Evolutionary conservation across 169 alveolate species (phyloP).

Genomic region (Amoebophrya sp.): DNA sequence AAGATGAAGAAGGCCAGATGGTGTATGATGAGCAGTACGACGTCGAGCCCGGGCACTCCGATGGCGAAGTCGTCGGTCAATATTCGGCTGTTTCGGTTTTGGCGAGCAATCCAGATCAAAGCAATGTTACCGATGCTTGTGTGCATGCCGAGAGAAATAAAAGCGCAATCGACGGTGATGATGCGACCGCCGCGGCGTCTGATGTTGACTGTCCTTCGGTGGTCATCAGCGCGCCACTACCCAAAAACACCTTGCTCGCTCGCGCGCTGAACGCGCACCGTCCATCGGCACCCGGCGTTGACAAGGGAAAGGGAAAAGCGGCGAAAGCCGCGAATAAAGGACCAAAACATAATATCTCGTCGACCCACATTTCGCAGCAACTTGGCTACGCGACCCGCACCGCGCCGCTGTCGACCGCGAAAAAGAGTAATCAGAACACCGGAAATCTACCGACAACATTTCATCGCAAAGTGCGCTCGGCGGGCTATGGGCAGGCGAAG

Average conservation of each 20-base stretch:
- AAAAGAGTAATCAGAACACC: background rate
- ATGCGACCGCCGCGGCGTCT: background rate
- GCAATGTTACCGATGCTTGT: too few relatives aligned
- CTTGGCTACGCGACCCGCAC: background rate
- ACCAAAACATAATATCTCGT: background rate
- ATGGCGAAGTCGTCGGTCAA: too few relatives aligned
- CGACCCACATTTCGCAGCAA: background rate
- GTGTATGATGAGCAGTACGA: too few relatives aligned
- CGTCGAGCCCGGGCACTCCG: too few relatives aligned
- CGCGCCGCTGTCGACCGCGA: background rate
- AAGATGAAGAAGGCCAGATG: too few relatives aligned
- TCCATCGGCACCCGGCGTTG: background rate
- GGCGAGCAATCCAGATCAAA: too few relatives aligned
- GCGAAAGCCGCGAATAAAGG: background rate
- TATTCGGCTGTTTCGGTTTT: too few relatives aligned
- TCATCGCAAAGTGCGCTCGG: background rate
- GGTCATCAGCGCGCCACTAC: background rate
- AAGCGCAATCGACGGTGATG: too few relatives aligned
- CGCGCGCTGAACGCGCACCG: background rate
- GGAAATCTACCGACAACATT: background rate
- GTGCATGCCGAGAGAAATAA: too few relatives aligned
- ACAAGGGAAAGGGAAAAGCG: background rate
- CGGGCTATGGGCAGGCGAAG: background rate
- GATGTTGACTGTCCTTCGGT: background rate
- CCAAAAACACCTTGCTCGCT: background rate